Evolutionary conservation across 2,329 filamentous ascomycete species (phyloP).

Genomic region (Xylariaceae sp.): DNA sequence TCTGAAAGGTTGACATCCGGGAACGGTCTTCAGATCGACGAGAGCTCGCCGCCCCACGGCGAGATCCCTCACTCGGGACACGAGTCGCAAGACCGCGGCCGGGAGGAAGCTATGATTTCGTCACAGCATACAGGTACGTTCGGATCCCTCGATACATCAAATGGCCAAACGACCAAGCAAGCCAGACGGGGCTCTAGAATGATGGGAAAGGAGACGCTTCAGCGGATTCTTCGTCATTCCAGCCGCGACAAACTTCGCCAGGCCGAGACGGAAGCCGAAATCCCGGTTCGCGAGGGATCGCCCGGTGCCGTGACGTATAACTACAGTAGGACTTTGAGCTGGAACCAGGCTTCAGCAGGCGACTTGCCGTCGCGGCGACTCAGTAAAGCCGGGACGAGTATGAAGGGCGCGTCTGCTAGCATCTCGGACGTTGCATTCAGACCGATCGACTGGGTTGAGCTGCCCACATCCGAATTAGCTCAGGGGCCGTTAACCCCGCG

Average conservation of each 20-base stretch:
- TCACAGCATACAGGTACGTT: conserved; percentile 10
- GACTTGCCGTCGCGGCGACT: conserved; percentile 19
- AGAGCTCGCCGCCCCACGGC: background rate
- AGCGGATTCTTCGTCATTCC: conserved; percentile 19
- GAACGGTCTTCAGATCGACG: background rate
- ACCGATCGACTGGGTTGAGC: conserved; percentile 20
- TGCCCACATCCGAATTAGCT: background rate
- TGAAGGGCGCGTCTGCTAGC: background rate
- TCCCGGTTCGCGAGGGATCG: conserved; percentile 16
- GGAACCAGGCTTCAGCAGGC: conserved; percentile 12
- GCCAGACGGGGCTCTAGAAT: conserved; percentile 15
- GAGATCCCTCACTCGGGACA: background rate
- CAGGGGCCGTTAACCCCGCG: background rate
- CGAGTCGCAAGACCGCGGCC: conserved; percentile 16
- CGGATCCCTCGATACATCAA: conserved; percentile 14
- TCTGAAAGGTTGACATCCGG: conserved; percentile 1
- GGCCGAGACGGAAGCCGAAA: conserved; percentile 15
- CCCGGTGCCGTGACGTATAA: conserved; percentile 18
- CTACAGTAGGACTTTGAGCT: conserved; percentile 20
- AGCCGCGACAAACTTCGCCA: conserved; percentile 17
- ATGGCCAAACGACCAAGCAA: conserved; percentile 17
- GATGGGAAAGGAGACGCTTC: conserved; percentile 19
- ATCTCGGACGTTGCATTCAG: background rate
- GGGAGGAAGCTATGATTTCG: conserved; percentile 17
- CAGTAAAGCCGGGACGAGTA: background rate